Percentiles rank a stretch among this genome's conserved stretches.
phyloP scores from a whole-genome alignment of 2,329 filamentous ascomycete genomes.

The Exophiala sideris region DNA sequence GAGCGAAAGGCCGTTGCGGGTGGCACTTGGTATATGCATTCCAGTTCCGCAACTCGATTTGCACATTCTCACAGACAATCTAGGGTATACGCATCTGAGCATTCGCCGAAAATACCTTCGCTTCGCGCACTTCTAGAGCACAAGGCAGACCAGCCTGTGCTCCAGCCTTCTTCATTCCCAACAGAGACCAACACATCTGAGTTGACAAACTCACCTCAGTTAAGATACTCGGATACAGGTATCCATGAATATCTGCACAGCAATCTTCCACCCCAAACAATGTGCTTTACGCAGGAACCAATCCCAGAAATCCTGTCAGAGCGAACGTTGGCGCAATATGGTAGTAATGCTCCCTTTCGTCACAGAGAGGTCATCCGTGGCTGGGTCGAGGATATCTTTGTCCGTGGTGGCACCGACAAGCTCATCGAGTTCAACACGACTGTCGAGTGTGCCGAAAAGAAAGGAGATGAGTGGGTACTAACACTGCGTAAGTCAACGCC shows the following conservation, averaged over 20 bases:
- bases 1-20: conserved; percentile 59
- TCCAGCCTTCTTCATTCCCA: conserved; percentile 50
- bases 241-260: conserved; percentile 64
- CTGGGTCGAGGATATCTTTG: conserved; percentile 12
- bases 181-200: conserved; percentile 39
- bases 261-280: conserved; percentile 58
- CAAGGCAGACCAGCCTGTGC: conserved; percentile 49
- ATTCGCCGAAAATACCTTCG: conserved; percentile 43
- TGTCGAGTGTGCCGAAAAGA: conserved; percentile 33
- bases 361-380: conserved; percentile 54
- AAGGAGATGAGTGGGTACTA: conserved; percentile 31
- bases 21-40: conserved; percentile 56
- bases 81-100: conserved; percentile 29
- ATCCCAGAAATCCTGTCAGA: conserved; percentile 47
- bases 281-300: conserved; percentile 59
- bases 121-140: conserved; percentile 48
- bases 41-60: conserved; percentile 19
- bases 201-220: conserved; percentile 33
- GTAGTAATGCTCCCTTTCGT: conserved; percentile 58
- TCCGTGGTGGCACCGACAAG: conserved; percentile 8
- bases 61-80: conserved; percentile 18
- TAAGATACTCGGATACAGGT: conserved; percentile 56
- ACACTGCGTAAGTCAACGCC: conserved; percentile 29
- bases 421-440: conserved; percentile 38
- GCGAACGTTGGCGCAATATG: conserved; percentile 49